Conservation (phyloP, 805 yeast species). For the Ogataea ganodermae region DNA sequence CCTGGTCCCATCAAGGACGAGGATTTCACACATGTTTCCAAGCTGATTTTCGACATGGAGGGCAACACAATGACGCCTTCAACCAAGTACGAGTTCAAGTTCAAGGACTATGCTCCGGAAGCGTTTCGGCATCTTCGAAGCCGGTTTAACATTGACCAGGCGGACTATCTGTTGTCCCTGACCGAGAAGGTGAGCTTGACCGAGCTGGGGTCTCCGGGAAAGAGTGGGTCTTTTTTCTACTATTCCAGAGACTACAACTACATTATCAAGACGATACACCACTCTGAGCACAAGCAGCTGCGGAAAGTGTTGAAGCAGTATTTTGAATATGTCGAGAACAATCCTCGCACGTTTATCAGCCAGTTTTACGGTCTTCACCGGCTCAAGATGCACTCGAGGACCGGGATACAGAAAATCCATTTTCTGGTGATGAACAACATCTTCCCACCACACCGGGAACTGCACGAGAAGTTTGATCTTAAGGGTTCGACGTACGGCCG, state of each 20-base stretch:
- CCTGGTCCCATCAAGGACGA: conserved; percentile 69
- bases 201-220: conserved; percentile 94
- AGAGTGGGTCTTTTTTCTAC: conserved; percentile 94
- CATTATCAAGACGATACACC: conserved; percentile 94
- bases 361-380: conserved; percentile 96
- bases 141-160: conserved; percentile 87
- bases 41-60: conserved; percentile 80
- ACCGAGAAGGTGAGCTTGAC: conserved; percentile 91
- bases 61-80: conserved; percentile 93
- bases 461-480: conserved; percentile 83
- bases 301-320: conserved; percentile 74
- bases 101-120: conserved; percentile 94
- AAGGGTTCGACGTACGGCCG: conserved; percentile 93
- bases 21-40: conserved; percentile 74
- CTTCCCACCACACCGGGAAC: conserved; percentile 89
- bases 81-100: conserved; percentile 92
- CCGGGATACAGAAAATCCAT: conserved; percentile 69
- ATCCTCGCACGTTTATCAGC: conserved; percentile 88
- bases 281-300: conserved; percentile 84
- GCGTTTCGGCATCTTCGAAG: conserved; percentile 85
- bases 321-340: conserved; percentile 72
- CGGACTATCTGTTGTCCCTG: conserved; percentile 88
- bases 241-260: conserved; percentile 91
- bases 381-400: conserved; percentile 77
- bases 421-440: conserved; percentile 95